These are phyloP conservation scores for Wickerhamomyces subpelliculosus DNA, from an alignment of 805 yeast genomes.

Conservation along the genomic window DNA sequence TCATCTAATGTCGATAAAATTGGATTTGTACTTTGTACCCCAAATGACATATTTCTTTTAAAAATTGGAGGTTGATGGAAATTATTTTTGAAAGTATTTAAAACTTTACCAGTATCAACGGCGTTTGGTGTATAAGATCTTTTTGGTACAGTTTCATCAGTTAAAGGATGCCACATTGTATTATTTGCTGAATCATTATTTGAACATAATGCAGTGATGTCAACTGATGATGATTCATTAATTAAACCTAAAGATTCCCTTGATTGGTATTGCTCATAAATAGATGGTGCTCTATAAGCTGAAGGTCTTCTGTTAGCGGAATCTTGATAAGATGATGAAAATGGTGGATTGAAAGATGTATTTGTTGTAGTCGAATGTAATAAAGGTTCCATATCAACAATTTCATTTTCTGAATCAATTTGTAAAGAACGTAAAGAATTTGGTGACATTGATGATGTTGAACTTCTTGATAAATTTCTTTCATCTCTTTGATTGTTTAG, in stretches of 20 bases:
- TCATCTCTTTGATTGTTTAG: background rate
- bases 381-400: constrained; percentile 23
- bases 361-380: constrained; percentile 10
- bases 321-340: background rate
- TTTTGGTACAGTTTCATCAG: constrained; percentile 1
- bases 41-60: constrained; percentile 18
- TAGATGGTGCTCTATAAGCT: constrained; percentile 1
- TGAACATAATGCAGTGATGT: constrained; percentile 28
- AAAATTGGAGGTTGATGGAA: background rate
- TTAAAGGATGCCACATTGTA: constrained; percentile 17
- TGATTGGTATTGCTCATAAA: constrained; percentile 20
- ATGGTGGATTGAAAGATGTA: background rate
- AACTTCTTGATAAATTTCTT: constrained; percentile 8
- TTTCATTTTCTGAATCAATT: constrained; percentile 6
- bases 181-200: constrained; percentile 9
- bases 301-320: background rate
- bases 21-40: constrained; percentile 19
- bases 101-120: constrained; percentile 16
- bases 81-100: constrained; percentile 18
- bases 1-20: background rate
- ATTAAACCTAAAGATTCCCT: constrained; percentile 23
- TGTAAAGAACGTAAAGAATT: background rate
- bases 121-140: constrained; percentile 13
- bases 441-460: constrained; percentile 11
- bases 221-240: constrained; percentile 25